A percentile compares a stretch with the other conserved stretches of the same genome.
These are phyloP conservation scores for Solanum dulcamara DNA, from an alignment of 257 asterid genomes.

Conservation along the genomic window DNA sequence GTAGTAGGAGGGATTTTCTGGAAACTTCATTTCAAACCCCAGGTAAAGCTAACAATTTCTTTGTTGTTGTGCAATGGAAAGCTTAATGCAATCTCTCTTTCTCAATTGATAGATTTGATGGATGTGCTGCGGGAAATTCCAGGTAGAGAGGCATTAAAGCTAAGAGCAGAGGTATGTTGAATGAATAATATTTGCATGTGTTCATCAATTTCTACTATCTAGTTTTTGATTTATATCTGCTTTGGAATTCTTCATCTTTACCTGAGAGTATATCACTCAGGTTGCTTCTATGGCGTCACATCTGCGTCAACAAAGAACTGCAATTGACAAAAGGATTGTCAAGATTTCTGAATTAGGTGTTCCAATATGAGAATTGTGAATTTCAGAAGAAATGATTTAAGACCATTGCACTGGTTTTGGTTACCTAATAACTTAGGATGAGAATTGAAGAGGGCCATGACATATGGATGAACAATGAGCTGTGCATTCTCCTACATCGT, in stretches of 20 bases:
- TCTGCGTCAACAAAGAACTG: constrained; percentile 57
- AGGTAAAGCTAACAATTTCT: neutral
- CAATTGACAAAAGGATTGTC: constrained; percentile 47
- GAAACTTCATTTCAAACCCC: neutral
- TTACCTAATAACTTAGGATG: neutral
- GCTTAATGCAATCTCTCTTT: neutral
- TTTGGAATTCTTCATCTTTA: neutral
- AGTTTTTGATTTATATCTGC: neutral
- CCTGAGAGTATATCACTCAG: constrained; percentile 21
- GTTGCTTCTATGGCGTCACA: constrained; percentile 89
- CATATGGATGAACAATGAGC: neutral
- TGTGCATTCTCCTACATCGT: neutral
- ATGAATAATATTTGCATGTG: neutral
- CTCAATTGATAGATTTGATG: constrained; percentile 49
- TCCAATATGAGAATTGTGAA: constrained; percentile 35
- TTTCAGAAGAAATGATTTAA: neutral
- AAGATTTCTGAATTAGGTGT: constrained; percentile 78
- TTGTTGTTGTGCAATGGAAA: neutral
- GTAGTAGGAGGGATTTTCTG: neutral
- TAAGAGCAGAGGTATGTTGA: constrained; percentile 64
- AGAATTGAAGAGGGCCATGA: neutral
- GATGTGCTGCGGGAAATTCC: constrained; percentile 78
- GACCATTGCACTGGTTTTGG: neutral
- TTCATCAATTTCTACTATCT: neutral
- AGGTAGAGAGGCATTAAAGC: constrained; percentile 82